These are phyloP conservation scores for Rubia tinctorum DNA, from an alignment of 305 asterid genomes.

Conservation along the genomic window DNA sequence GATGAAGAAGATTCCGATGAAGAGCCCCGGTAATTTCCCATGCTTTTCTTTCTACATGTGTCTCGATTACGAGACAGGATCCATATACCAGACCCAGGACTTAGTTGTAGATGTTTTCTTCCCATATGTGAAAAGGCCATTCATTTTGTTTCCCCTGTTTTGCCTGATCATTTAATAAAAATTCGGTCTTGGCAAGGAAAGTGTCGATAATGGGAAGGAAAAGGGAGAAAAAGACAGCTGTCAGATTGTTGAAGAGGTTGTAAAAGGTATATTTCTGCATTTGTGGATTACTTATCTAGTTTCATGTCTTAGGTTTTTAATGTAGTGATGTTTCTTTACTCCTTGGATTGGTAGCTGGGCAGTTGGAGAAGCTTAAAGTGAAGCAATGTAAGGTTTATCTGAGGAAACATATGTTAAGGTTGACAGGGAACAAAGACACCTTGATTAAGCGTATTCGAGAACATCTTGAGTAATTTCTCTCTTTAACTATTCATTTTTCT, in stretches of 20 bases:
- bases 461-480: conserved; percentile 54
- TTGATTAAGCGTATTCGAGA: conserved; percentile 67
- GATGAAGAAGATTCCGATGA: neutral
- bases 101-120: neutral
- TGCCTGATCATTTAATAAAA: neutral
- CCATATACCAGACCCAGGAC: neutral
- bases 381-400: conserved; percentile 82
- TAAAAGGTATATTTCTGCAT: conserved; percentile 42
- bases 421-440: conserved; percentile 68
- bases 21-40: neutral
- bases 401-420: conserved; percentile 72
- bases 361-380: conserved; percentile 60
- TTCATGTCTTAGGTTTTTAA: neutral
- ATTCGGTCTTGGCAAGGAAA: conserved; percentile 26
- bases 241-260: conserved; percentile 42
- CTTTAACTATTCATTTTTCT: neutral
- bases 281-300: neutral
- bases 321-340: neutral
- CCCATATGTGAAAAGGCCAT: no score
- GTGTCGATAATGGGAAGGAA: conserved; percentile 26
- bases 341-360: conserved; percentile 41
- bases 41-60: neutral
- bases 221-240: conserved; percentile 44
- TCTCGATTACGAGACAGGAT: neutral
- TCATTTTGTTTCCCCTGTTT: neutral